Evolutionary conservation across 1,139 yeast genomes (phyloP).

Genomic region (Geotrichum fermentans): DNA sequence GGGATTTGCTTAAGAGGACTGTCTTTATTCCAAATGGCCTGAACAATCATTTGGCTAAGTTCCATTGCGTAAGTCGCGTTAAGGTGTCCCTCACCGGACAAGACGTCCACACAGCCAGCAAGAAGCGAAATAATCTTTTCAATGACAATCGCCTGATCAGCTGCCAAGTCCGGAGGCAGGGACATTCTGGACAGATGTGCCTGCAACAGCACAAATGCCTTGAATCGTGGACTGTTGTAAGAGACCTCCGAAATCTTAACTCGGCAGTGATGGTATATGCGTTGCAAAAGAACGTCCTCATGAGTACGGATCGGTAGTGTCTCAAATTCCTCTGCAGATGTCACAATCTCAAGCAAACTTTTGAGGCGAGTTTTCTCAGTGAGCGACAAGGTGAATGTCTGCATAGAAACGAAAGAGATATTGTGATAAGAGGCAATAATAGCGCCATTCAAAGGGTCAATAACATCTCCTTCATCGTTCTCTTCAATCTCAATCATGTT

Average conservation of each 20-base stretch:
- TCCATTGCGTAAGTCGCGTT: slow-evolving; percentile 84
- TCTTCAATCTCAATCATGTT: slow-evolving; percentile 59
- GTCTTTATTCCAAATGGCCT: slow-evolving; percentile 81
- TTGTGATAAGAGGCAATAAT: slow-evolving; percentile 71
- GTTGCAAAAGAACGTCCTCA: slow-evolving; percentile 49
- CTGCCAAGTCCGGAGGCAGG: slow-evolving; percentile 54
- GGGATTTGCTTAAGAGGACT: slow-evolving; percentile 82
- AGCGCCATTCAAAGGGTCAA: slow-evolving; percentile 63
- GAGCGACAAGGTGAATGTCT: slow-evolving; percentile 50
- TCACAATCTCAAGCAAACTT: slow-evolving; percentile 60
- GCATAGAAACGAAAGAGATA: slow-evolving; percentile 62
- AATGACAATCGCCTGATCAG: slow-evolving; percentile 54
- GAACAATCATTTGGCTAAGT: slow-evolving; percentile 80
- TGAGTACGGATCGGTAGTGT: slow-evolving; percentile 54
- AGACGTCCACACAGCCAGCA: slow-evolving; percentile 65
- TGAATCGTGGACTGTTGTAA: slow-evolving; percentile 55
- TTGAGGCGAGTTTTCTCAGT: slow-evolving; percentile 54
- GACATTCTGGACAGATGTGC: slow-evolving; percentile 69
- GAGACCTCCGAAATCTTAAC: slow-evolving; percentile 45
- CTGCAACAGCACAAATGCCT: slow-evolving; percentile 71
- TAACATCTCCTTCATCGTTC: slow-evolving; percentile 43
- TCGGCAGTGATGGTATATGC: slow-evolving; percentile 58
- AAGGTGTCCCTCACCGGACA: slow-evolving; percentile 75
- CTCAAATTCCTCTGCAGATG: slow-evolving; percentile 69
- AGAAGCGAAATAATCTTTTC: slow-evolving; percentile 49